These are phyloP conservation scores for Umbelopsis sp. DNA, from an alignment of 371 early-diverging fungal genomes.

Conservation along the genomic window DNA sequence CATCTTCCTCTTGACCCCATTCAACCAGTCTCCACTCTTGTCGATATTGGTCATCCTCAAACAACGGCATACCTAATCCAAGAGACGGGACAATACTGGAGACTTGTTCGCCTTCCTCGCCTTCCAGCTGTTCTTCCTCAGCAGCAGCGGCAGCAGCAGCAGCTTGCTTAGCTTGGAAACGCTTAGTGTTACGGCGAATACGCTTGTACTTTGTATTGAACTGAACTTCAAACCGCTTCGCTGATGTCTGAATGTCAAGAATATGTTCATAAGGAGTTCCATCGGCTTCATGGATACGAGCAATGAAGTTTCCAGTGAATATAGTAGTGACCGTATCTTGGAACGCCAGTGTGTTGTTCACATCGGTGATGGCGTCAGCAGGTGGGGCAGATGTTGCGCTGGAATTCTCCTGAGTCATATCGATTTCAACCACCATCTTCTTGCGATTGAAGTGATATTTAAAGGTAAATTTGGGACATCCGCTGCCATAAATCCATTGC, in stretches of 20 bases:
- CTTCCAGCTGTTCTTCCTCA: slow-evolving; percentile 70
- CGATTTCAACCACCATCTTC: slow-evolving; percentile 92
- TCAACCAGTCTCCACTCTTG: slow-evolving; percentile 78
- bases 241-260: slow-evolving; percentile 76
- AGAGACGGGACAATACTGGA: slow-evolving; percentile 54
- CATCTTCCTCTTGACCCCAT: slow-evolving; percentile 84
- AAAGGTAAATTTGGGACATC: slow-evolving; percentile 87
- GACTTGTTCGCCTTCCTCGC: slow-evolving; percentile 48
- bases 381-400: slow-evolving; percentile 46
- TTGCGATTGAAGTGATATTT: slow-evolving; percentile 87
- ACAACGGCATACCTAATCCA: slow-evolving; percentile 72
- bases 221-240: slow-evolving; percentile 84
- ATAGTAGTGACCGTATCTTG: slow-evolving; percentile 45
- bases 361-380: slow-evolving; percentile 17
- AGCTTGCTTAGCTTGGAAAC: slow-evolving; percentile 78
- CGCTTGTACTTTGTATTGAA: slow-evolving; percentile 97
- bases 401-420: slow-evolving; percentile 81
- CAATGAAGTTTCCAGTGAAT: slow-evolving; percentile 84
- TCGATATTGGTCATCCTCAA: slow-evolving; percentile 71
- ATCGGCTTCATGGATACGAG: slow-evolving; percentile 92
- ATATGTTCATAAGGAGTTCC: slow-evolving; percentile 94
- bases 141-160: slow-evolving; percentile 80
- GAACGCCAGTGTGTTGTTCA: slow-evolving; percentile 22
- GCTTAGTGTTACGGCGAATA: slow-evolving; percentile 82
- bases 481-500: slow-evolving; percentile 91